These are phyloP conservation scores for Pelargonium citronellum DNA, from an alignment of 441 rosid genomes.

Conservation along the genomic window DNA sequence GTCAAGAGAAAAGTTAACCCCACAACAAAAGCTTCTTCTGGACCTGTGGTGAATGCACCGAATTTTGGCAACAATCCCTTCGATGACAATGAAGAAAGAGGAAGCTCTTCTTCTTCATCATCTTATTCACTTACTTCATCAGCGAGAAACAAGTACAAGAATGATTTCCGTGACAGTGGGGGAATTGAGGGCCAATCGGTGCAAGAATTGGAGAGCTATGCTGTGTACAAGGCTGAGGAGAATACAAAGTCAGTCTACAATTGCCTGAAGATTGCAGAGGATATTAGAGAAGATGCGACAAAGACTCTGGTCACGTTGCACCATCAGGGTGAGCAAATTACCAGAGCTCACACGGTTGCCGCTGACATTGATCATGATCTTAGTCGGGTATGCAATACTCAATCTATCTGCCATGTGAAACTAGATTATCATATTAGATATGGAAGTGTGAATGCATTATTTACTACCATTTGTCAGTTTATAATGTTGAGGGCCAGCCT, in stretches of 20 bases:
- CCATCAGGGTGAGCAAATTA: slow-evolving; percentile 82
- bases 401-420: too few species aligned
- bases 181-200: slow-evolving; percentile 76
- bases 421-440: too few species aligned
- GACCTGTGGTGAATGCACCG: slow-evolving; percentile 31
- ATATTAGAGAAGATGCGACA: slow-evolving; percentile 67
- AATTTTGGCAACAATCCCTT: slow-evolving; percentile 48
- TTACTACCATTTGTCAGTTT: too few species aligned
- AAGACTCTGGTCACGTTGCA: slow-evolving; percentile 61
- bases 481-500: too few species aligned
- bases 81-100: slow-evolving; percentile 39
- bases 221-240: slow-evolving; percentile 78
- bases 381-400: slow-evolving; percentile 49
- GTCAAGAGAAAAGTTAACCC: slow-evolving; percentile 39
- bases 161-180: slow-evolving; percentile 65
- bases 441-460: too few species aligned
- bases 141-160: slow-evolving; percentile 48
- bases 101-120: slow-evolving; percentile 27
- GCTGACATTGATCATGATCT: slow-evolving; percentile 76
- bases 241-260: slow-evolving; percentile 65
- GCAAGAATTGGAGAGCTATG: slow-evolving; percentile 71
- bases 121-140: slow-evolving; percentile 29
- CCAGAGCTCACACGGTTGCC: slow-evolving; percentile 55
- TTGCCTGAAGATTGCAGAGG: slow-evolving; percentile 79
- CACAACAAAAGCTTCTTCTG: slow-evolving; percentile 39